Conservation (phyloP, 139 green algal species). For the Chlamydomonas sphaeroides region DNA sequence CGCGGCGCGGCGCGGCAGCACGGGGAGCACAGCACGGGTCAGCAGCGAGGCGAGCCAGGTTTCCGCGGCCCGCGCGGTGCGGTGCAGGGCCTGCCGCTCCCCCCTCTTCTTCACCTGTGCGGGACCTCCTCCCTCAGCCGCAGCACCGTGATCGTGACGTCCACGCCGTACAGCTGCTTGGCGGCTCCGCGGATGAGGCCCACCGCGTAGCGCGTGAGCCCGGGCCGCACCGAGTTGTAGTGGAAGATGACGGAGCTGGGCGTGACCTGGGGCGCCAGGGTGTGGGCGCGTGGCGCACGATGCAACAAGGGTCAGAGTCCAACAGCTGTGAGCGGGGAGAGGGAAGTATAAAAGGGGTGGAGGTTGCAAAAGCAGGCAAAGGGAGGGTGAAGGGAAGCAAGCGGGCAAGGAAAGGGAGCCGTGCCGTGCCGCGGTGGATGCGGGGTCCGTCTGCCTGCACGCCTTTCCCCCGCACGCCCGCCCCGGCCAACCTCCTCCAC, state of each 20-base stretch:
- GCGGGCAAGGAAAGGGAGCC: no score
- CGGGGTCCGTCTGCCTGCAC: neutral
- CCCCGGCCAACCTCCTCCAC: neutral
- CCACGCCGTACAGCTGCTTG: neutral
- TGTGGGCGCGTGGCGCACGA: neutral
- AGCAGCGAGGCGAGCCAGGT: no score
- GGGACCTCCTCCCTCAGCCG: neutral
- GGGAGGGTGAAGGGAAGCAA: no score
- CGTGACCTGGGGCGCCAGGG: neutral
- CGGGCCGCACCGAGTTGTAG: slow-evolving; percentile 8
- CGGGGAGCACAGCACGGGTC: no score
- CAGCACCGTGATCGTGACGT: neutral
- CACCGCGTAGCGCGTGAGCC: slow-evolving; percentile 18
- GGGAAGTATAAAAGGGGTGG: no score
- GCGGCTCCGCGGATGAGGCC: slow-evolving; percentile 21
- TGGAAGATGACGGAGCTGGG: slow-evolving; percentile 20
- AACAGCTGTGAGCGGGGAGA: no score
- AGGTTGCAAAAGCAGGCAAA: neutral
- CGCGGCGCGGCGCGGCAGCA: no score
- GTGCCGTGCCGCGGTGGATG: no score
- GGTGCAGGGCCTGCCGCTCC: no score
- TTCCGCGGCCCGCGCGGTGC: no score
- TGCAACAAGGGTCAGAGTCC: no score
- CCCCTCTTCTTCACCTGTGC: no score
- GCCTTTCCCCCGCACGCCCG: neutral